Conservation (phyloP, 495 filamentous ascomycete genomes). For the Trichoderma reesei region DNA sequence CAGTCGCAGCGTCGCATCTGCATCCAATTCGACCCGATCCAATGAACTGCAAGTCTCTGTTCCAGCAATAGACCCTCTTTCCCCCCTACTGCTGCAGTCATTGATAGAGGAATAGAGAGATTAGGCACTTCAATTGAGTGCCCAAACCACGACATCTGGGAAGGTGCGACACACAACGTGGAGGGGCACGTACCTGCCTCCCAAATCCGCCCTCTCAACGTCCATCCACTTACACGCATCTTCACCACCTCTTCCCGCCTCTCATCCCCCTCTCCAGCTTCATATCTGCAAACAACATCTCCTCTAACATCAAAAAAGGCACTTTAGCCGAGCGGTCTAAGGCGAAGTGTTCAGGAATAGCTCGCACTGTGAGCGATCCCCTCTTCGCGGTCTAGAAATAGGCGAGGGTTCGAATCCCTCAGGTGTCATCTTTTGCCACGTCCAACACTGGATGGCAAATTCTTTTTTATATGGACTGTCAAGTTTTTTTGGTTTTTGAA, state of each 20-base stretch:
- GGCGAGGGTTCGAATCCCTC: slow-evolving; percentile 9
- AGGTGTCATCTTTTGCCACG: slow-evolving; percentile 4
- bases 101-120: no score
- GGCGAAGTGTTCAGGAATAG: slow-evolving; percentile 5
- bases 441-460: not conserved
- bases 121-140: no score
- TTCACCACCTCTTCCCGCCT: not conserved
- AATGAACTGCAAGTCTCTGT: not conserved
- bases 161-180: no score
- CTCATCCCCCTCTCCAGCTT: not conserved
- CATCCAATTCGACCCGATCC: not conserved
- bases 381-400: slow-evolving; percentile 6
- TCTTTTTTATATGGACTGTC: not conserved
- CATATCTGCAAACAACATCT: not conserved
- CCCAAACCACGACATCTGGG: no score
- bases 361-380: not conserved
- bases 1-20: not conserved
- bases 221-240: no score
- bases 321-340: slow-evolving; percentile 8
- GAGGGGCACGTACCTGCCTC: no score
- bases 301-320: not conserved
- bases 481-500: not conserved
- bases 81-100: not conserved
- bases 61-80: not conserved
- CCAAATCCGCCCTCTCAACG: no score